phyloP scores from a whole-genome alignment of 805 yeast genomes.

The Wickerhamomyces strasburgensis region DNA sequence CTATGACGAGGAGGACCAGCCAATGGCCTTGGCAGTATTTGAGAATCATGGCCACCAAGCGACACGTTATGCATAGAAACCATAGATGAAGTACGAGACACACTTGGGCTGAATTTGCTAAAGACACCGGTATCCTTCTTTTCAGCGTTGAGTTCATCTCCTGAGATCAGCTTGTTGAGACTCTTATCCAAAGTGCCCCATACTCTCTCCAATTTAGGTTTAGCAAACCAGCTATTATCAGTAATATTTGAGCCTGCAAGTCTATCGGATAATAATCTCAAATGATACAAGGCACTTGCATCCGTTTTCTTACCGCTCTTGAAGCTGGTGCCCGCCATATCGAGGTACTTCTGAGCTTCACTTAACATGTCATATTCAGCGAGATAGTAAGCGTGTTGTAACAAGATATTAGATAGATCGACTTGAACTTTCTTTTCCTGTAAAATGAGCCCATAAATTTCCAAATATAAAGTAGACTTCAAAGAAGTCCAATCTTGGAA shows the following conservation, averaged over 20 bases:
- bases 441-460: constrained; percentile 17
- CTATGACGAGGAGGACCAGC: constrained; percentile 1
- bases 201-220: constrained; percentile 70
- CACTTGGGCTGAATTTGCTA: constrained; percentile 64
- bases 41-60: constrained; percentile 4
- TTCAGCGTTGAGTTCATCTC: constrained; percentile 56
- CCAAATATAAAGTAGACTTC: constrained; percentile 29
- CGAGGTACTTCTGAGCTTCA: constrained; percentile 63
- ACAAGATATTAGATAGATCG: constrained; percentile 54
- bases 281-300: constrained; percentile 28
- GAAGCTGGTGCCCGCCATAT: constrained; percentile 37
- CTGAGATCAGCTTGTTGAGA: constrained; percentile 75
- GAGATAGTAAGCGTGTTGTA: constrained; percentile 62
- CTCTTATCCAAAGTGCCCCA: constrained; percentile 88
- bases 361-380: constrained; percentile 59
- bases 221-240: constrained; percentile 73
- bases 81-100: constrained; percentile 47
- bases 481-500: constrained; percentile 12
- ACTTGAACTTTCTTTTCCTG: constrained; percentile 23
- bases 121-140: constrained; percentile 46
- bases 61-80: constrained; percentile 16
- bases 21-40: constrained; percentile 5
- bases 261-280: constrained; percentile 40
- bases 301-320: constrained; percentile 36
- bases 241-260: constrained; percentile 42